These are phyloP conservation scores for Pestalotiopsis sp. DNA, from an alignment of 2,329 filamentous ascomycete species.

Conservation along the genomic window DNA sequence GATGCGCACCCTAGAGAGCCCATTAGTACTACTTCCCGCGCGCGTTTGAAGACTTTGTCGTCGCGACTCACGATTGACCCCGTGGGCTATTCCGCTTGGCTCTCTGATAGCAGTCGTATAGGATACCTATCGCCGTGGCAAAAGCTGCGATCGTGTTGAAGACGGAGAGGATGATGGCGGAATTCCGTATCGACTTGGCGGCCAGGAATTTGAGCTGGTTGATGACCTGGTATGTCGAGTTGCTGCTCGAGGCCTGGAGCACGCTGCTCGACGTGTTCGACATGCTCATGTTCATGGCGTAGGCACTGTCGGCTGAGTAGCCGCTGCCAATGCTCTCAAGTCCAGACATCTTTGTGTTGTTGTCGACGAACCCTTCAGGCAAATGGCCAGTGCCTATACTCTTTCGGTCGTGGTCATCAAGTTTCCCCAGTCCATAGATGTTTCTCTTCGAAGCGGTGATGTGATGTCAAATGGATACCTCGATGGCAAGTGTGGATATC, in stretches of 20 bases:
- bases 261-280: constrained; percentile 24
- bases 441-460: constrained; percentile 20
- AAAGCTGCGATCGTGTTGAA: constrained; percentile 65
- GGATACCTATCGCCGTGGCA: constrained; percentile 57
- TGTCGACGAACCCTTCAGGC: constrained; percentile 25
- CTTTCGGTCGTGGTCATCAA: constrained; percentile 43
- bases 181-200: constrained; percentile 61
- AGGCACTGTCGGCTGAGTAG: constrained; percentile 23
- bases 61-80: constrained; percentile 41
- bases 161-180: constrained; percentile 61
- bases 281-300: constrained; percentile 29
- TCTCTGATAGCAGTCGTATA: constrained; percentile 56
- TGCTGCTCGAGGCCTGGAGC: constrained; percentile 34
- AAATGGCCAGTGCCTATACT: constrained; percentile 31
- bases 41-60: constrained; percentile 30
- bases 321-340: constrained; percentile 26
- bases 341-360: constrained; percentile 24
- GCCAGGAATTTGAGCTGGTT: constrained; percentile 55
- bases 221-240: constrained; percentile 48
- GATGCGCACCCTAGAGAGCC: constrained; percentile 25
- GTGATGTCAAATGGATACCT: constrained; percentile 14
- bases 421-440: constrained; percentile 31
- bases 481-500: background rate
- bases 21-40: constrained; percentile 27
- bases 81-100: constrained; percentile 41